A percentile compares a stretch with the other conserved stretches of the same genome.
Conservation (phyloP, 768 basidiomycete species). For the Phlegmacium glaucopus region DNA sequence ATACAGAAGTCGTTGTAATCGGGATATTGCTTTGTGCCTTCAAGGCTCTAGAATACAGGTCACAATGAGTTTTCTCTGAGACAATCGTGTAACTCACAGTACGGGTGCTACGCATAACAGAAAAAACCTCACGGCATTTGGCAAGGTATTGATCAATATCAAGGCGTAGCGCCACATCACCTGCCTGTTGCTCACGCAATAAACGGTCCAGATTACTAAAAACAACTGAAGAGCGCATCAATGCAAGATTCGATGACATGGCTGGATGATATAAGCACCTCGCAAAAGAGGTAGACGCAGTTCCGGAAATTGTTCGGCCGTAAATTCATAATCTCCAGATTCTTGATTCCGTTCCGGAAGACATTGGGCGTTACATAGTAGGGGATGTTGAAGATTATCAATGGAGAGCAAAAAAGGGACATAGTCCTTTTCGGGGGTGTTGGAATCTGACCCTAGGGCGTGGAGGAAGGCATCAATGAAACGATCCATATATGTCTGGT, state of each 20-base stretch:
- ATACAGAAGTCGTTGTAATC: slow-evolving; percentile 33
- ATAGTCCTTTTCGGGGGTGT: slow-evolving; percentile 59
- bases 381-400: slow-evolving; percentile 52
- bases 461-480: slow-evolving; percentile 55
- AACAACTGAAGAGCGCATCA: slow-evolving; percentile 32
- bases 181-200: slow-evolving; percentile 26
- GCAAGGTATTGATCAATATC: slow-evolving; percentile 38
- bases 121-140: slow-evolving; percentile 43
- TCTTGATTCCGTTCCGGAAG: slow-evolving; percentile 9
- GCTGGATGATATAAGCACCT: slow-evolving; percentile 9
- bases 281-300: slow-evolving; percentile 32
- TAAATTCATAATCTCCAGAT: slow-evolving; percentile 27
- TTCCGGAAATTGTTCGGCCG: slow-evolving; percentile 23
- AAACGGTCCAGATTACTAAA: slow-evolving; percentile 38
- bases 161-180: slow-evolving; percentile 13
- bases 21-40: slow-evolving; percentile 9
- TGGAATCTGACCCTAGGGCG: slow-evolving; percentile 42
- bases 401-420: slow-evolving; percentile 52
- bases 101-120: slow-evolving; percentile 47
- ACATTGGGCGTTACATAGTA: slow-evolving; percentile 33
- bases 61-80: neutral
- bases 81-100: slow-evolving; percentile 28
- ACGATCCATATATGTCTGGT: slow-evolving; percentile 41
- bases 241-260: neutral
- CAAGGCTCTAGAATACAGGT: neutral